Evolutionary conservation across 768 basidiomycete genomes (phyloP), one percentile per base, ranked within the genome.

Genomic region (Tricholoma flavovirens): DNA sequence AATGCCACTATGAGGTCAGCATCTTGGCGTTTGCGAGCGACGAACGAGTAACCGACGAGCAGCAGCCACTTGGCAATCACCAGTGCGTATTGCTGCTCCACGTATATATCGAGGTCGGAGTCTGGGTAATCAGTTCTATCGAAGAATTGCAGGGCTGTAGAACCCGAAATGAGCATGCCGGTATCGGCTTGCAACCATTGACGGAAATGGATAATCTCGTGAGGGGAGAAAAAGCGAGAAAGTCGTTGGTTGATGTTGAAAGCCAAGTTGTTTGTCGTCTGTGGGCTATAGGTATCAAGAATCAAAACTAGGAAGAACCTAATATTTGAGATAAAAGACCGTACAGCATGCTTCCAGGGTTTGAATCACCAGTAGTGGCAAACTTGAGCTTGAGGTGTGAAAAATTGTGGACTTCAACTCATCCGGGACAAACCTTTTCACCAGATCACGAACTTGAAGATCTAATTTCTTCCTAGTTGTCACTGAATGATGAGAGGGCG

Each of bases 21-120:
- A 15, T 40, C 21, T 35, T 61, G 51, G 1, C 33, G n/a, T 9
- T 53, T 30, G 1, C 56, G 53, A 7, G 66, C 58, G 2, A 55
- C 53, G 49, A 63, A 70, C 0, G 53, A 51, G 42, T 70, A 71
- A 3, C 66, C 67, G 24, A 61, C 59, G 9, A 36, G n/a, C 8
- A 52, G 33, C 0, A 82, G 62, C 66, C 74, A 80, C 7, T 45
- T 46, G 0, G 69, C 71, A 4, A 82, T 64, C 21, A 69, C 66
- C 11, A 56, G 43, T 38, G 68, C 63, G 33, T 65, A 61, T 0
- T 65, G 62, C 2, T 71, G 68, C 6, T 74, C 66, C 14, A 72
- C 67, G 61, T 83, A 83, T 4, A 83, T 36, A 53, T 84, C 83
- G 7, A 84, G 73, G 58, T 83, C 82, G 0, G 81, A 72, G 4